phyloP scores from a whole-genome alignment of 192 early-diverging fungal genomes.

The Coemansia sp. region DNA sequence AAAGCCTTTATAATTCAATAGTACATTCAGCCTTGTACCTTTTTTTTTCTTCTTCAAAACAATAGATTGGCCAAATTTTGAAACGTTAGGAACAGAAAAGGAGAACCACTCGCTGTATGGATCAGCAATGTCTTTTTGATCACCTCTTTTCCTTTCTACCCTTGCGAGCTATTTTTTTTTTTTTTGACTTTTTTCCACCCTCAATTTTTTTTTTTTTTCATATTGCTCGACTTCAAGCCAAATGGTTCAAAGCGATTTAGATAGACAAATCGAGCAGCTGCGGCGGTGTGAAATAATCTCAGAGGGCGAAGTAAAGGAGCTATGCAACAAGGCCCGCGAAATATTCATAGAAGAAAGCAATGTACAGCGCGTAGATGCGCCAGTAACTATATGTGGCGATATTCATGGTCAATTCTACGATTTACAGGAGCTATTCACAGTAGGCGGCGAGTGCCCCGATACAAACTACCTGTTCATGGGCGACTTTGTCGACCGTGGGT shows the following conservation, averaged over 20 bases:
- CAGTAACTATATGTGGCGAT: conserved; percentile 94
- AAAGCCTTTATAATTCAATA: no score
- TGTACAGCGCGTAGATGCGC: conserved; percentile 91
- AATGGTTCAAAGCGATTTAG: conserved; percentile 53
- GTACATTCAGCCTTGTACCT: no score
- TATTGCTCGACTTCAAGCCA: neutral
- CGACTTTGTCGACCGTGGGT: conserved; percentile 95
- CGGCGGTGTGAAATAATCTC: conserved; percentile 88
- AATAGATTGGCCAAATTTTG: no score
- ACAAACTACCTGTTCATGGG: conserved; percentile 99
- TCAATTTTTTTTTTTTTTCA: neutral
- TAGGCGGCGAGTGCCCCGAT: conserved; percentile 93
- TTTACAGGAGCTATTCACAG: conserved; percentile 87
- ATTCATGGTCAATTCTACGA: conserved; percentile 99
- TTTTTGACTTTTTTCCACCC: conserved; percentile 3
- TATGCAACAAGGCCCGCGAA: conserved; percentile 93
- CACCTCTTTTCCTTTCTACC: no score
- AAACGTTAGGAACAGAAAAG: no score
- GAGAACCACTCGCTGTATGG: no score
- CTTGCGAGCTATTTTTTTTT: neutral
- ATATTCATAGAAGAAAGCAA: conserved; percentile 96
- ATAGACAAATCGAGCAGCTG: conserved; percentile 84
- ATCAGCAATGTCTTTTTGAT: no score
- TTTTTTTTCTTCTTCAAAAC: no score
- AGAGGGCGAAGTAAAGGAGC: conserved; percentile 88